phyloP scores from a whole-genome alignment of 106 monocot species.

The Amphibolis antarctica region DNA sequence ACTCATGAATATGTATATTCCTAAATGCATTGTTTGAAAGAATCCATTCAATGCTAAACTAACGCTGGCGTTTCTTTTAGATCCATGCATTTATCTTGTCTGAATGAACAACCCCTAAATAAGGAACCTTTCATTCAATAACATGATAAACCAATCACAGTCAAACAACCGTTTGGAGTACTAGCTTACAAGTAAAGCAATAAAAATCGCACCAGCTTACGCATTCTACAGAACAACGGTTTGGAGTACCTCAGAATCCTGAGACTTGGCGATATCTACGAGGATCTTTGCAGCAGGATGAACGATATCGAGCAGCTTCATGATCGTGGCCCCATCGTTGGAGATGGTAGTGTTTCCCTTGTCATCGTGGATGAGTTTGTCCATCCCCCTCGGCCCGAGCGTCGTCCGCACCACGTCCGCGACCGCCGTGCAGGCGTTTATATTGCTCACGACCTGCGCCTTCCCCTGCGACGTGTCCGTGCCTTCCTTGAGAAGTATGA shows the following conservation, averaged over 20 bases:
- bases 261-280: slow-evolving; percentile 90
- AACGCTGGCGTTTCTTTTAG: no score
- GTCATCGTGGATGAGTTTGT: slow-evolving; percentile 97
- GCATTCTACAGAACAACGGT: no score
- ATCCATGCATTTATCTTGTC: no score
- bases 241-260: slow-evolving; percentile 75
- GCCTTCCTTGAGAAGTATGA: slow-evolving; percentile 94
- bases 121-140: no score
- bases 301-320: slow-evolving; percentile 90
- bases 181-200: no score
- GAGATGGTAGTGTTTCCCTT: slow-evolving; percentile 96
- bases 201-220: no score
- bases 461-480: slow-evolving; percentile 96
- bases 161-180: no score
- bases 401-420: slow-evolving; percentile 80
- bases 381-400: slow-evolving; percentile 93
- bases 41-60: no score
- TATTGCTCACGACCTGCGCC: slow-evolving; percentile 92
- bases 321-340: slow-evolving; percentile 97
- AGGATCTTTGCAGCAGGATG: slow-evolving; percentile 96
- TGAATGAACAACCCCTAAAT: no score
- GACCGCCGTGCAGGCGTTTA: slow-evolving; percentile 90
- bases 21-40: no score
- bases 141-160: no score
- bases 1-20: no score